phyloP scores from a whole-genome alignment of 495 filamentous ascomycete genomes.

The Tuber indicum region DNA sequence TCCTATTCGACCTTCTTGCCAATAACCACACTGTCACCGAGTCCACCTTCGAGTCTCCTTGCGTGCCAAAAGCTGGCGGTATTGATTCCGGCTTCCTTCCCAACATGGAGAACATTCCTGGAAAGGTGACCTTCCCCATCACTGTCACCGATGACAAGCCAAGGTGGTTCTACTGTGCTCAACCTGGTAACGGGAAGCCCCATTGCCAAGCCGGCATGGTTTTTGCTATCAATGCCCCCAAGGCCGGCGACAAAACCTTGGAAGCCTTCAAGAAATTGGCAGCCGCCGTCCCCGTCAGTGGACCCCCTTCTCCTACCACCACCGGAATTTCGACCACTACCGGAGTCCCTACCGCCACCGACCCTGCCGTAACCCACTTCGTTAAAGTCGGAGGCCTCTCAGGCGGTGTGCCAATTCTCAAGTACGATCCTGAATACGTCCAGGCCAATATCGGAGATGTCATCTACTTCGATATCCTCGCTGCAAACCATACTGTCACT shows the following conservation, averaged over 20 bases:
- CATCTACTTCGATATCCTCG: conserved; percentile 61
- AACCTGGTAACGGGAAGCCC: conserved; percentile 40
- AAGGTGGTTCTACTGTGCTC: conserved; percentile 55
- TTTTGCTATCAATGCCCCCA: conserved; percentile 22
- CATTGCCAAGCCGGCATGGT: conserved; percentile 45
- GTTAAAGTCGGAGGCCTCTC: conserved; percentile 51
- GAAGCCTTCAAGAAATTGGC: conserved; percentile 21
- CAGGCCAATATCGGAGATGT: conserved; percentile 56
- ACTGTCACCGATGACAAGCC: conserved; percentile 49
- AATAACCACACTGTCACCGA: conserved; percentile 65
- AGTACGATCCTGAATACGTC: conserved; percentile 54
- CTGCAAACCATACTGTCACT: conserved; percentile 61
- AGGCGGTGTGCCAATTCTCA: conserved; percentile 45
- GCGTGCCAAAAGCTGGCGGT: conserved; percentile 51
- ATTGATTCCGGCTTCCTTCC: conserved; percentile 49
- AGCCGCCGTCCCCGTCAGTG: background rate
- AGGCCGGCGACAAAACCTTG: conserved; percentile 19
- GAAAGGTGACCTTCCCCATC: conserved; percentile 45
- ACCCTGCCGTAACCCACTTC: conserved; percentile 9
- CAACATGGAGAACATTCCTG: conserved; percentile 41
- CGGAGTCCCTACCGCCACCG: background rate
- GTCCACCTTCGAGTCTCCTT: conserved; percentile 59
- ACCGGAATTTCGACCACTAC: background rate
- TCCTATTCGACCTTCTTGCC: conserved; percentile 61
- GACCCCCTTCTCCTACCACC: background rate